phyloP scores from a whole-genome alignment of 78 protist species.

The Speleostelium caveatum region DNA sequence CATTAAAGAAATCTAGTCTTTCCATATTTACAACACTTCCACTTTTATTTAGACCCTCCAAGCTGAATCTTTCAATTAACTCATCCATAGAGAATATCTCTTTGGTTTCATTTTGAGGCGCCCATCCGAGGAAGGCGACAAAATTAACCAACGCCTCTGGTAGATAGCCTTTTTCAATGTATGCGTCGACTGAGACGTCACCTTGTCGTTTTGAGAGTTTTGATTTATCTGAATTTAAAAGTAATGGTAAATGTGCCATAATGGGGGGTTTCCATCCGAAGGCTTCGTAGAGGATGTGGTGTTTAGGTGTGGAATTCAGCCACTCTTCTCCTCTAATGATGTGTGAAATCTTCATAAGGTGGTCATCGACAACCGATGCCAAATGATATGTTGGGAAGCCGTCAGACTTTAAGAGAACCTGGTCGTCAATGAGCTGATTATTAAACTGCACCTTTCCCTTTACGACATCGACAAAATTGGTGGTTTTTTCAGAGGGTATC shows the following conservation, averaged over 20 bases:
- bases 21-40: conserved; percentile 79
- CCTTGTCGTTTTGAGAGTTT: conserved; percentile 91
- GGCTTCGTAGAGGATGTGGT: conserved; percentile 84
- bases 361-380: conserved; percentile 94
- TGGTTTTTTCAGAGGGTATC: conserved; percentile 27
- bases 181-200: conserved; percentile 80
- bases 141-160: conserved; percentile 85
- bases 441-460: conserved; percentile 69
- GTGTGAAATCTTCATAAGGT: conserved; percentile 88
- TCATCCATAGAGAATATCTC: conserved; percentile 50
- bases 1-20: conserved; percentile 77
- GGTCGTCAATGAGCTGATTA: conserved; percentile 83
- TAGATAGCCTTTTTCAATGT: conserved; percentile 71
- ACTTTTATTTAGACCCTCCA: conserved; percentile 51
- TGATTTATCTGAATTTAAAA: conserved; percentile 78
- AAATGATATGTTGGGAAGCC: conserved; percentile 94
- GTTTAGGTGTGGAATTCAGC: conserved; percentile 90
- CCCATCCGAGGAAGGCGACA: conserved; percentile 86
- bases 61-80: conserved; percentile 54
- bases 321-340: conserved; percentile 94
- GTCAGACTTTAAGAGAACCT: conserved; percentile 87
- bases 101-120: conserved; percentile 25
- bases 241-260: conserved; percentile 91
- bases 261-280: conserved; percentile 84
- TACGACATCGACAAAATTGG: conserved; percentile 68